Percentiles rank a stretch among this genome's conserved stretches.
These are phyloP conservation scores for Bipolaris oryzae DNA, from an alignment of 2,329 filamentous ascomycete species.

Conservation along the genomic window DNA sequence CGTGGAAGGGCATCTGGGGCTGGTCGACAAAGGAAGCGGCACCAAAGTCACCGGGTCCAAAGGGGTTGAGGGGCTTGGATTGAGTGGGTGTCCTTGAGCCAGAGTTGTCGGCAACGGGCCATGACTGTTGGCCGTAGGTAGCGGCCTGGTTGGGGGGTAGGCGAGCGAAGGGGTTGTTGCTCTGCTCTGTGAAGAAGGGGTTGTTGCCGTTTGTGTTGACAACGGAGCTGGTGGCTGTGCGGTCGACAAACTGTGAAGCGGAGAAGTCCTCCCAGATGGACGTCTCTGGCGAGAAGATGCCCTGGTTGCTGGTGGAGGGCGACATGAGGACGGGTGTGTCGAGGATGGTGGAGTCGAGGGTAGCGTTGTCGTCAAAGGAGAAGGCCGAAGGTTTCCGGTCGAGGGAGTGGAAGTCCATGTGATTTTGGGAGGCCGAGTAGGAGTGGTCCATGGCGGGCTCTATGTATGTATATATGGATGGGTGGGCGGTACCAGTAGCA, in stretches of 20 bases:
- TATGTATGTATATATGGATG: too few relatives aligned
- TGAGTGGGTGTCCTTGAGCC: slow-evolving; percentile 77
- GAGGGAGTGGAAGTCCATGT: slow-evolving; percentile 49
- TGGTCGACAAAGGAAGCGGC: slow-evolving; percentile 52
- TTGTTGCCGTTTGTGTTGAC: slow-evolving; percentile 53
- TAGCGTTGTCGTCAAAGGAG: slow-evolving; percentile 60
- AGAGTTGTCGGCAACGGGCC: slow-evolving; percentile 68
- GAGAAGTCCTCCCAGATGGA: slow-evolving; percentile 57
- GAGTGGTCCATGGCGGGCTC: slow-evolving; percentile 48
- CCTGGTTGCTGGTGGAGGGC: slow-evolving; percentile 54
- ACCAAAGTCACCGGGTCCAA: slow-evolving; percentile 58
- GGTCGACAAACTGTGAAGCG: slow-evolving; percentile 47
- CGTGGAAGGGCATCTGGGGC: slow-evolving; percentile 48
- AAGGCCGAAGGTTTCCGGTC: slow-evolving; percentile 48
- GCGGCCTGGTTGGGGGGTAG: slow-evolving; percentile 58
- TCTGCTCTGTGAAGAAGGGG: slow-evolving; percentile 56
- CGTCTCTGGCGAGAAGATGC: slow-evolving; percentile 60
- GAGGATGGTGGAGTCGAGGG: slow-evolving; percentile 55
- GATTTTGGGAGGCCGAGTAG: slow-evolving; percentile 27
- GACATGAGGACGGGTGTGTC: slow-evolving; percentile 55
- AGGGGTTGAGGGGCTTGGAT: slow-evolving; percentile 73
- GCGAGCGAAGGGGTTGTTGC: slow-evolving; percentile 68
- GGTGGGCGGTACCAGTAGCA: slow-evolving; percentile 40
- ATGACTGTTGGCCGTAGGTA: slow-evolving; percentile 59
- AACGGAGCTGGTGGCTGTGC: slow-evolving; percentile 45